Conservation (phyloP, 73 alveolate genomes). For the Uronychia setigera region DNA sequence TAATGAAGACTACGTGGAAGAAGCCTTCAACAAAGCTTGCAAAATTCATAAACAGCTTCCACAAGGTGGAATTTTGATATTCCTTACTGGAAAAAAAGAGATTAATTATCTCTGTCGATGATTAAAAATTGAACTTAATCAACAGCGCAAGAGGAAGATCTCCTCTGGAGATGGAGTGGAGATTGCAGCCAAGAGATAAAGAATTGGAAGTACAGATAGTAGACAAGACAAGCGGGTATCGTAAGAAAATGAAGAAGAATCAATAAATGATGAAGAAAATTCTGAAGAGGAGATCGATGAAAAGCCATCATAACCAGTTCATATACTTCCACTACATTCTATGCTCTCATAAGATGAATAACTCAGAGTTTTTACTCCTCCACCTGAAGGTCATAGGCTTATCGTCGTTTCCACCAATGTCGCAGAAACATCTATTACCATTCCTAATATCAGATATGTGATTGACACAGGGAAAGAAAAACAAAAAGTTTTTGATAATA, state of each 20-base stretch:
- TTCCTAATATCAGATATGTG: slow-evolving; percentile 95
- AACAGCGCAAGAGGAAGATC: slow-evolving; percentile 15
- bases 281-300: slow-evolving; percentile 43
- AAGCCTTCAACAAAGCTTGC: slow-evolving; percentile 90
- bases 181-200: slow-evolving; percentile 21
- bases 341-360: slow-evolving; percentile 86
- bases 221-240: too few species aligned
- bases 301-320: slow-evolving; percentile 49
- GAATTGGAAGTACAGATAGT: slow-evolving; percentile 30
- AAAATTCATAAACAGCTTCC: slow-evolving; percentile 94
- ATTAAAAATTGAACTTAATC: slow-evolving; percentile 76
- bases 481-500: slow-evolving; percentile 85
- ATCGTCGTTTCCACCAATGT: slow-evolving; percentile 96
- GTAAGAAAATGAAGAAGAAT: slow-evolving; percentile 49
- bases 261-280: slow-evolving; percentile 58
- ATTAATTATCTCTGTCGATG: slow-evolving; percentile 84
- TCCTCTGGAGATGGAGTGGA: not conserved
- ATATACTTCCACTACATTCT: slow-evolving; percentile 77
- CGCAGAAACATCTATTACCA: slow-evolving; percentile 98
- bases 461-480: slow-evolving; percentile 97
- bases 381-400: slow-evolving; percentile 82
- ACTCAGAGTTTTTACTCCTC: slow-evolving; percentile 84
- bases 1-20: slow-evolving; percentile 89
- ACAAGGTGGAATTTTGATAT: slow-evolving; percentile 94
- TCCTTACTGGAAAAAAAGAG: slow-evolving; percentile 96